Conservation (phyloP, 495 filamentous ascomycete genomes). For the Aspergillus bertholletiae region DNA sequence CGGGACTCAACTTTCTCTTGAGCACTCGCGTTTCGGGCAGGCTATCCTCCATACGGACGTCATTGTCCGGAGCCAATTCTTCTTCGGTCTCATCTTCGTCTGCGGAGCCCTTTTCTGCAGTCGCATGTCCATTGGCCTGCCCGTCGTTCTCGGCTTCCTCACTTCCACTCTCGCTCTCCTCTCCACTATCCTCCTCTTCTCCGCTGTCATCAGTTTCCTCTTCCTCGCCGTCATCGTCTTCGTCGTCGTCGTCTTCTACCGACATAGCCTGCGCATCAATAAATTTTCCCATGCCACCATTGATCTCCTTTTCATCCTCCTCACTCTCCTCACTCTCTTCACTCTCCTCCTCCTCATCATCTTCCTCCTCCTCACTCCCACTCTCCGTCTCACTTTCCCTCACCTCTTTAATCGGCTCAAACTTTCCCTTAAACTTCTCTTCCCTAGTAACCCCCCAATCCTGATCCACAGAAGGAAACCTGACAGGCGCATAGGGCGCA, state of each 20-base stretch:
- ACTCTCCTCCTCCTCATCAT: background rate
- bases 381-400: no score
- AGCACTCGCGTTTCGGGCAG: slow-evolving; percentile 4
- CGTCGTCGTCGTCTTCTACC: background rate
- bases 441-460: slow-evolving; percentile 29
- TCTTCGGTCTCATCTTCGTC: background rate
- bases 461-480: slow-evolving; percentile 32
- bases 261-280: background rate
- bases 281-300: background rate
- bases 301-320: background rate
- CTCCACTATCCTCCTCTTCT: background rate
- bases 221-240: background rate
- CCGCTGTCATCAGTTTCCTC: background rate
- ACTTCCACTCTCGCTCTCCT: background rate
- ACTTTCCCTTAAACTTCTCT: background rate
- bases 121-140: background rate
- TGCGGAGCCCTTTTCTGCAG: background rate
- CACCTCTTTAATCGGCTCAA: background rate
- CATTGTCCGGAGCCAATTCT: background rate
- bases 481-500: slow-evolving; percentile 12
- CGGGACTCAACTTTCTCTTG: slow-evolving; percentile 27
- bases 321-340: background rate
- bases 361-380: slow-evolving; percentile 16
- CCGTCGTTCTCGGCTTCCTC: background rate
- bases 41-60: background rate